Percentiles rank a stretch among this genome's conserved stretches.
Evolutionary conservation across 2,329 filamentous ascomycete species (phyloP).

Genomic region (Sporothrix luriei): DNA sequence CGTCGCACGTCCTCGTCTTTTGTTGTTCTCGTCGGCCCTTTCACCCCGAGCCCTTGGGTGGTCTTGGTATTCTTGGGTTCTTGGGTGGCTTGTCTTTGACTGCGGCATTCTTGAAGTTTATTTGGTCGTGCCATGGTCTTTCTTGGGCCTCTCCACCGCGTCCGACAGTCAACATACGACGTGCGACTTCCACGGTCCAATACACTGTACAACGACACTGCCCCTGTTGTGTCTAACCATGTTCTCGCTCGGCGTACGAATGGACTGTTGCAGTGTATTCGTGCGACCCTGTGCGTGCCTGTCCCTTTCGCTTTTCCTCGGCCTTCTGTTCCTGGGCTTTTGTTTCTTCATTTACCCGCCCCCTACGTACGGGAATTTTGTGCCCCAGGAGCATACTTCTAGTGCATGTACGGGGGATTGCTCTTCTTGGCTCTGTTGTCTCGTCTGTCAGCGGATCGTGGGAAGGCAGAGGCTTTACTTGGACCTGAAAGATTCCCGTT

Average conservation of each 20-base stretch:
- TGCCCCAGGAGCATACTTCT: background rate
- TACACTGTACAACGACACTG: no score
- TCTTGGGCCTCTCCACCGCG: background rate
- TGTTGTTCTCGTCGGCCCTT: background rate
- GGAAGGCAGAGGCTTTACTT: background rate
- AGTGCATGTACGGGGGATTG: background rate
- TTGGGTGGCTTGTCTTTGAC: background rate
- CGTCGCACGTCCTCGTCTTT: no score
- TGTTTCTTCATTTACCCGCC: background rate
- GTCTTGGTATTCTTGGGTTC: background rate
- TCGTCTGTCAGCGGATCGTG: background rate
- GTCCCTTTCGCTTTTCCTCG: background rate
- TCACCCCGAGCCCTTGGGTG: background rate
- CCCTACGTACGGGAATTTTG: conserved; percentile 4
- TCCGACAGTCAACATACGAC: background rate
- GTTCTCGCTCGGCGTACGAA: background rate
- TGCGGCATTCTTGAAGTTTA: background rate
- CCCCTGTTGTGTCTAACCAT: background rate
- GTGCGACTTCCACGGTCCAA: no score
- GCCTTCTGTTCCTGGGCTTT: no score
- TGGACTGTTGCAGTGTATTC: no score
- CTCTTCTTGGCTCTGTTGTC: background rate
- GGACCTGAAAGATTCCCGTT: background rate
- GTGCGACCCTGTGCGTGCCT: background rate
- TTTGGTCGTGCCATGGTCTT: background rate